Percentiles rank a stretch among this genome's conserved stretches.
Evolutionary conservation across 768 basidiomycete genomes (phyloP).

Genomic region (Austroboletus eburneus): DNA sequence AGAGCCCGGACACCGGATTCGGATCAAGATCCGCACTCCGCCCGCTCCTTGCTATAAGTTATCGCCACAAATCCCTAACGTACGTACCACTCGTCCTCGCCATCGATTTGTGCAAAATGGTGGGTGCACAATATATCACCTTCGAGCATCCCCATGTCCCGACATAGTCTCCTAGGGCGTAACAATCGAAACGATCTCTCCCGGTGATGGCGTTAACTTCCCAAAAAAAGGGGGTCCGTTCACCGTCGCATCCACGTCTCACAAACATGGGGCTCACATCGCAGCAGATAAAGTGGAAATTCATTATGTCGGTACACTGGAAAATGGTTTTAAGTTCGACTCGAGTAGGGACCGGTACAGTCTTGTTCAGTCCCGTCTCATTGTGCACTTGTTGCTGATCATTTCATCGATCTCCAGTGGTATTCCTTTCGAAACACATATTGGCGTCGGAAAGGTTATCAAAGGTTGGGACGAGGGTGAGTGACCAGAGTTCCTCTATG

Average conservation of each 20-base stretch:
- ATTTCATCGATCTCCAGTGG: constrained; percentile 37
- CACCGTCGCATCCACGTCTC: constrained; percentile 8
- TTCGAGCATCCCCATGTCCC: background rate
- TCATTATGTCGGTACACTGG: constrained; percentile 75
- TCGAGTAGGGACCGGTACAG: constrained; percentile 70
- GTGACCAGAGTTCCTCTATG: constrained; percentile 12
- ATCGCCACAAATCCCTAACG: constrained; percentile 23
- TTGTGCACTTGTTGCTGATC: constrained; percentile 1
- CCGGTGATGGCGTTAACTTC: constrained; percentile 61
- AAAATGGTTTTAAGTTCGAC: constrained; percentile 64
- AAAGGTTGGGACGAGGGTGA: constrained; percentile 88
- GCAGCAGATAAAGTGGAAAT: constrained; percentile 62
- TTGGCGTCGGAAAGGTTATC: constrained; percentile 81
- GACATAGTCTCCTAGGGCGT: constrained; percentile 53
- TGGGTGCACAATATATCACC: constrained; percentile 10
- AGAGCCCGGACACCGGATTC: constrained; percentile 35
- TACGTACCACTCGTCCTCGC: constrained; percentile 22
- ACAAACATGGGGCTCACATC: constrained; percentile 23
- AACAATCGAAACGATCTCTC: constrained; percentile 49
- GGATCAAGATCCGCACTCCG: constrained; percentile 79
- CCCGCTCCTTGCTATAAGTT: constrained; percentile 44
- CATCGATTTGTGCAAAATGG: constrained; percentile 32
- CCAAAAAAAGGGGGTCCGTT: constrained; percentile 69
- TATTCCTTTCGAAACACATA: constrained; percentile 59
- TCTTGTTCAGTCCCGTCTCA: constrained; percentile 1